Percentiles rank a stretch among this genome's conserved stretches.
Conservation (phyloP, 106 monocot species). For the Phalaenopsis aphrodite region DNA sequence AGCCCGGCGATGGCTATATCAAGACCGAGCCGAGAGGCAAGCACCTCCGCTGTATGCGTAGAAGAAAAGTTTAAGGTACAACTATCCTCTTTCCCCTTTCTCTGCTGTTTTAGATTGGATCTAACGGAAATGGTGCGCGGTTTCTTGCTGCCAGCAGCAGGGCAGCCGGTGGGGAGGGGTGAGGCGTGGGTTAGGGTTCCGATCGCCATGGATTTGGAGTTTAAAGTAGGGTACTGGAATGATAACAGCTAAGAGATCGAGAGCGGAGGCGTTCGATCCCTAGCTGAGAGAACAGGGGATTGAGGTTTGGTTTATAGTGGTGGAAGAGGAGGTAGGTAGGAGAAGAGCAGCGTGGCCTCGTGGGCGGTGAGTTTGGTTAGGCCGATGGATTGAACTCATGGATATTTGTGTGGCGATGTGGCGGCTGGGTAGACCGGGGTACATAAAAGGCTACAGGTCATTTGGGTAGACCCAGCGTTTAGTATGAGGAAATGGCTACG, state of each 20-base stretch:
- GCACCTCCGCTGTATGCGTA: conserved; percentile 23
- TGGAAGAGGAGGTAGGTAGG: not conserved
- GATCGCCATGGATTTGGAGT: not conserved
- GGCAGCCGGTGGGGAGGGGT: not conserved
- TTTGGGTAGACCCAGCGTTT: not conserved
- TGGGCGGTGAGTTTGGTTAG: not conserved
- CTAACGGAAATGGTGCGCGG: not conserved
- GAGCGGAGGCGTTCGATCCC: not conserved
- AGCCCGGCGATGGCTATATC: conserved; percentile 34
- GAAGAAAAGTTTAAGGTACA: conserved; percentile 6
- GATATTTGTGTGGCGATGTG: not conserved
- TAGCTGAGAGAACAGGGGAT: not conserved
- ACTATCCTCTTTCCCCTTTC: not conserved
- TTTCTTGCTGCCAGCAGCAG: not conserved
- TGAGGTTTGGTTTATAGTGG: conserved; percentile 4
- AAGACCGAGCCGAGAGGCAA: conserved; percentile 31
- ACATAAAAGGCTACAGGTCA: not conserved
- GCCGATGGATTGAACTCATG: not conserved
- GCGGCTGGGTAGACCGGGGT: not conserved
- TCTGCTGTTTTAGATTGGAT: conserved; percentile 4
- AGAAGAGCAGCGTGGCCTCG: not conserved
- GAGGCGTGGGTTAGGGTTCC: not conserved
- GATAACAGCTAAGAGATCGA: conserved; percentile 4
- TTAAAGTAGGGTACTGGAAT: not conserved
- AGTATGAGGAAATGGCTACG: not conserved